Evolutionary conservation across 176 grass and related monocot species (phyloP).

Genomic region (Raddia distichophylla): DNA sequence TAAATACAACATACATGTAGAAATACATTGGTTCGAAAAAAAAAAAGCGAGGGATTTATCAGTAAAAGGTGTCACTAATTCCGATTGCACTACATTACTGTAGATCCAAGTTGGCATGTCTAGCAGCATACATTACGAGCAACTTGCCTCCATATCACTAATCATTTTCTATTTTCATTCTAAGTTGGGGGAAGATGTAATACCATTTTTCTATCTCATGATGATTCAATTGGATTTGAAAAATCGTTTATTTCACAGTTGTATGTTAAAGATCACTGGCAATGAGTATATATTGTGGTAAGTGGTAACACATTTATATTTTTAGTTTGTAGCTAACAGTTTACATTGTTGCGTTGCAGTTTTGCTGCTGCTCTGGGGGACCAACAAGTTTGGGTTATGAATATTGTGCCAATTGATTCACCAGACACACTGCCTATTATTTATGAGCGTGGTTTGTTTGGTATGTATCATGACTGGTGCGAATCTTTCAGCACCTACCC

Average conservation of each 20-base stretch:
- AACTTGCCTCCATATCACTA: not conserved
- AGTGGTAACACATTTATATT: not conserved
- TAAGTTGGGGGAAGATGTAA: not conserved
- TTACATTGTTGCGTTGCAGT: slow-evolving; percentile 56
- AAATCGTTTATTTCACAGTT: not conserved
- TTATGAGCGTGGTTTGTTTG: slow-evolving; percentile 97
- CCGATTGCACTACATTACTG: not conserved
- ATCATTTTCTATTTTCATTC: not conserved
- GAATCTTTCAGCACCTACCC: slow-evolving; percentile 99
- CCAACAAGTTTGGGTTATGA: slow-evolving; percentile 96
- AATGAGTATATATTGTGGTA: not conserved
- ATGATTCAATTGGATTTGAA: not conserved
- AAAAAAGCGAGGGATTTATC: not conserved
- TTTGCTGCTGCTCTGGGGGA: slow-evolving; percentile 87
- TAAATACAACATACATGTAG: not conserved
- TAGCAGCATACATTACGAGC: not conserved
- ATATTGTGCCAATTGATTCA: slow-evolving; percentile 90
- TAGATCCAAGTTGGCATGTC: not conserved
- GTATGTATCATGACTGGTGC: slow-evolving; percentile 99
- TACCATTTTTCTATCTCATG: slow-evolving; percentile 1
- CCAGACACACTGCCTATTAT: slow-evolving; percentile 94
- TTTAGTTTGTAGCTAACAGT: slow-evolving; percentile 21
- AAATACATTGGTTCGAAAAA: not conserved
- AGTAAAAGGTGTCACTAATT: not conserved
- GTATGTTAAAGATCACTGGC: slow-evolving; percentile 1